Evolutionary conservation across 768 basidiomycete genomes (phyloP), one percentile per base, ranked within the genome.

Genomic region (Mycena olivaceomarginata): DNA sequence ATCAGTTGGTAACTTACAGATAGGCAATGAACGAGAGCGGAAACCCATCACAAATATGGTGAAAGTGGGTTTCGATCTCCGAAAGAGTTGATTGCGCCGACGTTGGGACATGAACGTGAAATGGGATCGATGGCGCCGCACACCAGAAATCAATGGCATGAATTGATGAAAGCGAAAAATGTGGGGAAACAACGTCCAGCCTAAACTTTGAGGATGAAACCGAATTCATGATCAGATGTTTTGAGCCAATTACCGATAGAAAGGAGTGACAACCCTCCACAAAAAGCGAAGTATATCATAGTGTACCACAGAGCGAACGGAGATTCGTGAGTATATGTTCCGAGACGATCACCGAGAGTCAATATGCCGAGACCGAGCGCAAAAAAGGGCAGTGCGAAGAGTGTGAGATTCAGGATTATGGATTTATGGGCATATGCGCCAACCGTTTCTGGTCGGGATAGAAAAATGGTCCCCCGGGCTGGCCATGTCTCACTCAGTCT

Each of bases 81-180:
- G 0, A 13, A 22, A 69, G n/a, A 31, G 0, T 41, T 57, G 48
- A 69, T 56, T 57, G 67, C 8, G 31, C 37, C 51, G 67, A 40
- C 67, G 67, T 69, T 41, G 51, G 37, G 67, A 69, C 67, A 69
- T 69, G 53, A 69, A 69, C 2, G 67, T 20, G 51, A 69, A 69
- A 37, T 69, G 67, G 2, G 67, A 69, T 8, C 53, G 67, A 57
- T 69, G 67, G 9, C 37, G 67, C 40, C 37, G 67, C 3, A 53
- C 37, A 40, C 67, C 67, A 5, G 57, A 43, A 11, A 69, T 69
- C 48, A 69, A 22, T 22, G 48, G 67, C 22, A 69, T 20, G 18
- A 56, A 22, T 40, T 31, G 51, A 41, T 69, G 31, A 31, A 31
- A 57, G 31, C 67, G 67, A 41, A 69, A 69, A 57, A 69, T 9